Evolutionary conservation across 2,329 filamentous ascomycete species (phyloP).

Genomic region (Botrytis porri): DNA sequence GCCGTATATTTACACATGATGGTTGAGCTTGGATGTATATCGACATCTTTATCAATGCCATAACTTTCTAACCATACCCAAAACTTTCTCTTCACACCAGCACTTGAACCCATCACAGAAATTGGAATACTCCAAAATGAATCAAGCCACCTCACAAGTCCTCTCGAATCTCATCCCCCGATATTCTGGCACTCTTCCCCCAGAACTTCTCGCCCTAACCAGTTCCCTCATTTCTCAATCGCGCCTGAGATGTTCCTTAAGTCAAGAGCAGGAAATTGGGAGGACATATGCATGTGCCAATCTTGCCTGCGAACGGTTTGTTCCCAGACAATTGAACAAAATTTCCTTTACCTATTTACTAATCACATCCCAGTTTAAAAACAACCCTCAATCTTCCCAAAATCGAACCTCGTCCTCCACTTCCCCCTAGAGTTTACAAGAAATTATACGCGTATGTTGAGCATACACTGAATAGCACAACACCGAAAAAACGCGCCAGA

Average conservation of each 20-base stretch:
- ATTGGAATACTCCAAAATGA: conserved; percentile 52
- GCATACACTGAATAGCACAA: conserved; percentile 56
- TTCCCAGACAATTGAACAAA: neutral
- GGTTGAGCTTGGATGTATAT: neutral
- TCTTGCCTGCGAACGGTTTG: conserved; percentile 80
- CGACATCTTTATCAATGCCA: neutral
- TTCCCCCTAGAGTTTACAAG: conserved; percentile 77
- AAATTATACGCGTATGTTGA: conserved; percentile 80
- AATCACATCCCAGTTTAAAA: conserved; percentile 59
- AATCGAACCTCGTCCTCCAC: conserved; percentile 72
- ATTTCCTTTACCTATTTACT: neutral
- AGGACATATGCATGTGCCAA: conserved; percentile 81
- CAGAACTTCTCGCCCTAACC: conserved; percentile 68
- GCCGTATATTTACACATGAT: neutral
- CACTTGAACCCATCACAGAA: neutral
- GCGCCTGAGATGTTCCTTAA: conserved; percentile 72
- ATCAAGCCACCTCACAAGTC: conserved; percentile 69
- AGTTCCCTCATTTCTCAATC: conserved; percentile 77
- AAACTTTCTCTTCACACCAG: neutral
- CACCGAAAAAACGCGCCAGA: conserved; percentile 22
- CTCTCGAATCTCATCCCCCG: conserved; percentile 73
- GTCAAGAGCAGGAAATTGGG: conserved; percentile 84
- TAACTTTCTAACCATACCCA: neutral
- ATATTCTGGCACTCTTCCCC: conserved; percentile 63
- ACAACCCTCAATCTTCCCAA: conserved; percentile 72